phyloP scores from a whole-genome alignment of 202 grass and related monocot species.

The Zizania palustris region DNA sequence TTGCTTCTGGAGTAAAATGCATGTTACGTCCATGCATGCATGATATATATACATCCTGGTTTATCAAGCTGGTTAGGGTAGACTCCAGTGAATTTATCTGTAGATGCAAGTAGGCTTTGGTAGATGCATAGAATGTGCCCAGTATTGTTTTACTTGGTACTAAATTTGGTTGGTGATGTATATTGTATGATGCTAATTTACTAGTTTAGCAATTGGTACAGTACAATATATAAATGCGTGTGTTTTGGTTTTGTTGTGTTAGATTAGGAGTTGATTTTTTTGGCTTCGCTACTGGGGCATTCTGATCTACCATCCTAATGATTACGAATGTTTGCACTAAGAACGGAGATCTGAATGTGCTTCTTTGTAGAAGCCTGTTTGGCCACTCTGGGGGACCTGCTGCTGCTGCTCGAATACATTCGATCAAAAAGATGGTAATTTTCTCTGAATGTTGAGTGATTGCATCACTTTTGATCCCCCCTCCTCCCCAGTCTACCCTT shows the following conservation, averaged over 20 bases:
- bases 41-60: neutral
- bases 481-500: too few species aligned
- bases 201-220: neutral
- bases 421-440: too few species aligned
- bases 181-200: neutral
- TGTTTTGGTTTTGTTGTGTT: neutral
- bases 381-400: neutral
- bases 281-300: neutral
- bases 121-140: slow-evolving; percentile 9
- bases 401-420: neutral
- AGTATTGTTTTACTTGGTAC: neutral
- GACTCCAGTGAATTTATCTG: slow-evolving; percentile 9
- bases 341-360: slow-evolving; percentile 37
- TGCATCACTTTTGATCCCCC: neutral
- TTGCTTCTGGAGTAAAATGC: too few species aligned
- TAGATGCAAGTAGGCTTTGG: slow-evolving; percentile 13
- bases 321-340: slow-evolving; percentile 38
- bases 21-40: neutral
- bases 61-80: slow-evolving; percentile 7
- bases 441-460: neutral
- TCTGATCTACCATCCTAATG: slow-evolving; percentile 46
- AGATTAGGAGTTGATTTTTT: neutral
- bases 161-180: neutral
- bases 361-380: slow-evolving; percentile 39
- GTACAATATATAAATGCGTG: neutral